Conservation (phyloP, 805 yeast species). For the Metschnikowia kofuensis region DNA sequence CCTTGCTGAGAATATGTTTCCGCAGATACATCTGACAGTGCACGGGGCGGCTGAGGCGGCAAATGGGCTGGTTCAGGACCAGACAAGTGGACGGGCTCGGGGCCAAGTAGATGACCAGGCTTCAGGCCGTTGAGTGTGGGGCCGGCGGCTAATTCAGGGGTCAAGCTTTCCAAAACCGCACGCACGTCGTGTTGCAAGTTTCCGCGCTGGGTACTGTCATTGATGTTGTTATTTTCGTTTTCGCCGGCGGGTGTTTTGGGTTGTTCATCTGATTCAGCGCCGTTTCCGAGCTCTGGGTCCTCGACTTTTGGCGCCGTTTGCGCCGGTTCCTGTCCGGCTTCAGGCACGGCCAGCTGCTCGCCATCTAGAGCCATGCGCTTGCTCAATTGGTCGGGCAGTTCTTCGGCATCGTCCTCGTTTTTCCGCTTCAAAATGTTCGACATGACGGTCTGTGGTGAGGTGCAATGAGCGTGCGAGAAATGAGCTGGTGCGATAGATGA, state of each 20-base stretch:
- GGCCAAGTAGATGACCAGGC: background rate
- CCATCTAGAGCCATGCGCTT: constrained; percentile 72
- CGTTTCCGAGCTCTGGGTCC: background rate
- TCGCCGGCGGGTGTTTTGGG: too few relatives aligned
- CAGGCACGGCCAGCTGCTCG: constrained; percentile 40
- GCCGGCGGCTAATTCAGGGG: background rate
- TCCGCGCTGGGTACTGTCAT: background rate
- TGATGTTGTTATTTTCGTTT: background rate
- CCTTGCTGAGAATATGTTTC: background rate
- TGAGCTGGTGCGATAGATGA: too few relatives aligned
- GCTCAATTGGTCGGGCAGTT: constrained; percentile 48
- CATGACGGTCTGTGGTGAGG: constrained; percentile 6
- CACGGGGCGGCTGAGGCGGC: background rate
- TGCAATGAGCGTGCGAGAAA: background rate
- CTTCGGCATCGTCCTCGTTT: constrained; percentile 53
- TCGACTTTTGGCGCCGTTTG: constrained; percentile 2
- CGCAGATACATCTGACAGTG: background rate
- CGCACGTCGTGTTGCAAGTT: background rate
- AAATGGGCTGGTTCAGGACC: background rate
- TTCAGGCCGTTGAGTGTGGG: background rate
- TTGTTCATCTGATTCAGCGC: too few relatives aligned
- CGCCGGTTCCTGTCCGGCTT: background rate
- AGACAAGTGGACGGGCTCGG: background rate
- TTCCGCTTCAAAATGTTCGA: constrained; percentile 56
- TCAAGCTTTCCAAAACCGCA: background rate